A percentile compares a stretch with the other conserved stretches of the same genome.
Conservation (phyloP, 2,329 filamentous ascomycete genomes). For the Hypoxylon sp. region DNA sequence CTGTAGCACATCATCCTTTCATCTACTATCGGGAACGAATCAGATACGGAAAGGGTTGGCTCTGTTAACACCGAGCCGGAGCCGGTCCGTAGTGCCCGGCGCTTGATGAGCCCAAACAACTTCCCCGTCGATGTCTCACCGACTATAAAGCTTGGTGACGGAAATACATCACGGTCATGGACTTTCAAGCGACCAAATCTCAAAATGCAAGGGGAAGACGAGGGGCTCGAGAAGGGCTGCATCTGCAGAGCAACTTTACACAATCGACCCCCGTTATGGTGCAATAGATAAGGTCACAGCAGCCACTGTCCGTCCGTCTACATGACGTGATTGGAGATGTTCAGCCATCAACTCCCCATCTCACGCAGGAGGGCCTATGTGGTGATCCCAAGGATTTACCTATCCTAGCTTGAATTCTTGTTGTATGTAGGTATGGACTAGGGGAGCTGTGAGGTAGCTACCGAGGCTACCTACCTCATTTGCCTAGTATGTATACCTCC, state of each 20-base stretch:
- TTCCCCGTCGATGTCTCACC: neutral
- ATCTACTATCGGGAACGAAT: no score
- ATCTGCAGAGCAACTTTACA: constrained; percentile 10
- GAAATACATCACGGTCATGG: neutral
- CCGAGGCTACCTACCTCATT: no score
- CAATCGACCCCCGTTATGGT: constrained; percentile 29
- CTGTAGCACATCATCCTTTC: no score
- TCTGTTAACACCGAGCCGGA: neutral
- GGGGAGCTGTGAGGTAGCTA: neutral
- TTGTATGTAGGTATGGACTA: neutral
- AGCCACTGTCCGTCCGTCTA: constrained; percentile 21
- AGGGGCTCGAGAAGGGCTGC: neutral
- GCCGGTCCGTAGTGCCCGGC: neutral
- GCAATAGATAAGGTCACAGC: constrained; percentile 35
- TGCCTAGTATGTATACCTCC: neutral
- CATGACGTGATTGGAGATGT: constrained; percentile 31
- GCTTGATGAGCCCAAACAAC: neutral
- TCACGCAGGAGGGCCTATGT: constrained; percentile 2
- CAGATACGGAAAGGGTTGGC: neutral
- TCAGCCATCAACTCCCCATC: neutral
- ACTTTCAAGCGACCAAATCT: constrained; percentile 1
- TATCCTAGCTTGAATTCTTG: constrained; percentile 5
- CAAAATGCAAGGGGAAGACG: neutral
- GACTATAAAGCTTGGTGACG: neutral
- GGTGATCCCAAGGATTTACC: neutral